Evolutionary conservation across 805 yeast species (phyloP), one percentile per base, ranked within the genome.

Genomic region (Jamesozyma piceae): DNA sequence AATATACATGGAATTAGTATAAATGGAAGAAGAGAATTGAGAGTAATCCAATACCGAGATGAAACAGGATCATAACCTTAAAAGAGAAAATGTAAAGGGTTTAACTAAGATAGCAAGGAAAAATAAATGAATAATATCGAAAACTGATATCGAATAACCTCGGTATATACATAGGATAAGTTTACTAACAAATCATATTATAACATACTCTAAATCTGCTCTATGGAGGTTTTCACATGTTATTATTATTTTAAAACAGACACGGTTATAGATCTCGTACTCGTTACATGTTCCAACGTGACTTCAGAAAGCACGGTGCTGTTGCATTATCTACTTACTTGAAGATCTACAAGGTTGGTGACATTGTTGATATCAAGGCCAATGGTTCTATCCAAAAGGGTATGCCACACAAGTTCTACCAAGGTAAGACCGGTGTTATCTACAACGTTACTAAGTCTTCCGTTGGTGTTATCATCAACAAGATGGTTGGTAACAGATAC

Each of bases 211-310:
- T n/a, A n/a, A n/a, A n/a, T n/a, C n/a, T n/a, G n/a, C n/a, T n/a
- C n/a, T 24, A 8, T 24, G 28, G 11, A 8, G 28, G 11, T 24
- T 31, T 31, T 31, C 15, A 15, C n/a, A 5, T n/a, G 9, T 31
- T 31, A 31, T 31, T 15, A n/a, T 31, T 15, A 11, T 21, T 46
- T 50, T 46, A 32, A 31, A 46, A 53, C 55, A 77, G 88, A 74
- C 96, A 87, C 78, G 98, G 98, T 83, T 89, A 87, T 82, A 89
- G 98, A 89, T 88, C 97, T 66, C 92, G 98, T 78, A 90, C 98
- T 77, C 95, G 98, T 77, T 92, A 92, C 89, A 94, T 94, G 78
- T 92, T 92, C 95, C 86, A 88, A 76, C 92, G 98, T 77, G 97
- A 90, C 82, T 92, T 83, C 89, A 89, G 85, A 82, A 71, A 67